Base-by-base conservation (phyloP, 2,329 filamentous ascomycete species). In the Mollisia scopiformis region DNA sequence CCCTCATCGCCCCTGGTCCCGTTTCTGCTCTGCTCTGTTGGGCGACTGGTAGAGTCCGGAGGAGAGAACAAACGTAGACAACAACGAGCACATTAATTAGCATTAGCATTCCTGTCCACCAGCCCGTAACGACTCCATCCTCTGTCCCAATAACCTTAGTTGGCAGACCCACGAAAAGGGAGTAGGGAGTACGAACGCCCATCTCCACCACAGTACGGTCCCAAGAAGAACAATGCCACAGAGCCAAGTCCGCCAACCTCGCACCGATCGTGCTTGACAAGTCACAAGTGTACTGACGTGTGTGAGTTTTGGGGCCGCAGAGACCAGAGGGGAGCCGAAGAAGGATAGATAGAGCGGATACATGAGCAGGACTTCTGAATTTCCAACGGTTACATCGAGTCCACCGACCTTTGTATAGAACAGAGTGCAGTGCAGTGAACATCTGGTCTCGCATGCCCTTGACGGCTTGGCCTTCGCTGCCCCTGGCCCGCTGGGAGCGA, bases 171-270 rank as follows among this genome's bases (percentile, higher is more conserved):
- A 21, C 6, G 49, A 51, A 33, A 30, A n/a, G 16, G 47, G 27
- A 33, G 16, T 14, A 27, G n/a, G n/a, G 30, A 31, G 47, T 43
- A 33, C 54, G 54, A 57, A 50, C 28, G 10, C 21, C 3, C 27
- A 43, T 58, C 35, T 58, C 55, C 55, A 58, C 55, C 35, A 46
- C 21, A 2, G n/a, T 47, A 46, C 21, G 2, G n/a, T 47, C 30
- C 30, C 19, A 55, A 37, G 31, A 49, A 50, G 51, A 39, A 21
- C 39, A 21, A 13, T 16, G 43, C 43, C 33, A 27, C 16, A 23
- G 4, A 57, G 59, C 59, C 59, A 61, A 61, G 59, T 51, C 49
- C 49, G 3, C 31, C 49, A 28, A 19, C 49, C 27, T 28, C 23
- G 30, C 13, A 23, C 49, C 49, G 27, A 33, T 51, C 43, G 19